Base-by-base conservation (phyloP, 1,284 basidiomycete genomes). In the Volvariella volvacea region DNA sequence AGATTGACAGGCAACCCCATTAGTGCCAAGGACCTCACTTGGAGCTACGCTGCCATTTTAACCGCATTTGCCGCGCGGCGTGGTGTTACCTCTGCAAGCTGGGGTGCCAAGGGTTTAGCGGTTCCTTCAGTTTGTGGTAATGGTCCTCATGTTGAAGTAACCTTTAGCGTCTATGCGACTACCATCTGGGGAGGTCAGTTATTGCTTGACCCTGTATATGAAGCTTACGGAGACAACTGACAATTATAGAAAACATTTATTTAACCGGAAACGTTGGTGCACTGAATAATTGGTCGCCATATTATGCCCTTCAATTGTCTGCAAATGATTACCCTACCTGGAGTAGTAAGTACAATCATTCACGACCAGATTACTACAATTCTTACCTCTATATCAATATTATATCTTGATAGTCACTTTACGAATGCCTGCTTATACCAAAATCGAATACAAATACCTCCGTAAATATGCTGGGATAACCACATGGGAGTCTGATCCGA, bases 251-350 rank as follows among this genome's bases (percentile, higher is more conserved):
- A 59, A 83, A 76, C 56, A 83, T 89, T 53, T 87, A 75, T 60
- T 56, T 89, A 46, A 74, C 75, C 28, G 86, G 86, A 0, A 83
- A 76, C 3, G 67, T 84, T 32, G 65, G 65, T 41, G 72, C 70
- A 20, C 66, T 89, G 37, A 50, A 68, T 53, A 71, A 75, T 59
- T 88, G 85, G 86, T 76, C 71, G 21, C 69, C 81, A 3, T 67
- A 71, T 43, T 73, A 66, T 43, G 82, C 86, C 8, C 53, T 87
- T 38, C 54, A 70, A 15, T 60, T 88, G 48, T 78, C 73, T 19
- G 47, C 77, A n/a, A 70, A 65, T 12, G 69, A 73, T 46, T 86
- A 87, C 59, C 83, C 86, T 8, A 77, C 63, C 25, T 88, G 85
- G 86, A 82, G 72, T 57, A 68, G 84, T 87, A 57, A 55, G 81